Evolutionary conservation across 2,329 filamentous ascomycete species (phyloP).

Genomic region (Ceratocystis colombiana): DNA sequence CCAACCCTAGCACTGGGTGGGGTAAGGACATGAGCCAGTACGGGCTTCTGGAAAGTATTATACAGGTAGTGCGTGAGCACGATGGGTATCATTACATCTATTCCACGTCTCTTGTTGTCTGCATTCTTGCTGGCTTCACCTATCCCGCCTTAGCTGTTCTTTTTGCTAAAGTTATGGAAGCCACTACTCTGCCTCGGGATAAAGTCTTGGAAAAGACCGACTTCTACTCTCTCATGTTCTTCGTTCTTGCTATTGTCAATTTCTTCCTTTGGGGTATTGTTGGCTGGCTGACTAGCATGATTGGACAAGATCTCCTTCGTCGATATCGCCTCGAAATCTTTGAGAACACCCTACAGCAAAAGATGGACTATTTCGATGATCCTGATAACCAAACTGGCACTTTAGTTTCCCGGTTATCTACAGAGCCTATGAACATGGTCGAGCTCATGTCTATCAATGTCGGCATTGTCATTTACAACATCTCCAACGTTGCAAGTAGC

Average conservation of each 20-base stretch:
- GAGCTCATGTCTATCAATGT: conserved; percentile 44
- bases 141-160: conserved; percentile 39
- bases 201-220: conserved; percentile 35
- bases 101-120: conserved; percentile 1
- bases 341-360: conserved; percentile 44
- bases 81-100: not conserved
- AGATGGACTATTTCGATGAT: conserved; percentile 41
- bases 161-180: conserved; percentile 35
- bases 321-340: conserved; percentile 38
- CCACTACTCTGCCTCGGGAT: conserved; percentile 31
- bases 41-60: conserved; percentile 14
- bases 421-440: conserved; percentile 40
- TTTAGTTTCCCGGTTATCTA: conserved; percentile 34
- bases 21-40: not conserved
- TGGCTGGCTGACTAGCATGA: conserved; percentile 34
- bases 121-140: conserved; percentile 30
- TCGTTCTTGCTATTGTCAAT: conserved; percentile 41
- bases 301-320: conserved; percentile 34
- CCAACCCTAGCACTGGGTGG: not conserved
- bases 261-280: conserved; percentile 37
- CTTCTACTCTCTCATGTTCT: conserved; percentile 49
- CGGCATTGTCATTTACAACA: conserved; percentile 39
- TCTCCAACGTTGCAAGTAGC: conserved; percentile 39
- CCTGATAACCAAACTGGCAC: conserved; percentile 35
- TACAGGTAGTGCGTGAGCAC: conserved; percentile 18